Evolutionary conservation across 805 yeast genomes (phyloP).

Genomic region (Saturnispora silvae): DNA sequence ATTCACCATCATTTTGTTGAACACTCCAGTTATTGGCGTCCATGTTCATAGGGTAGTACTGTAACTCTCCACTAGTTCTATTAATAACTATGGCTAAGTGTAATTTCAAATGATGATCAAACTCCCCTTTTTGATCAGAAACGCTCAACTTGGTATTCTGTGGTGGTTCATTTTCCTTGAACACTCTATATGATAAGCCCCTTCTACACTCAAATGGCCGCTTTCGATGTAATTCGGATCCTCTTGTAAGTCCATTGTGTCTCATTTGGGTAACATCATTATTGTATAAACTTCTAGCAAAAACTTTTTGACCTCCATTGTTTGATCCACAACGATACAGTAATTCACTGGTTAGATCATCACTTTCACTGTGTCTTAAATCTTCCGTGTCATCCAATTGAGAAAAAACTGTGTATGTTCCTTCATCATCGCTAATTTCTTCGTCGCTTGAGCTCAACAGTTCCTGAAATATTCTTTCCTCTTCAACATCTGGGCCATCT

Average conservation of each 20-base stretch:
- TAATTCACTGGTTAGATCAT: conserved; percentile 12
- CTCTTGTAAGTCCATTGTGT: background rate
- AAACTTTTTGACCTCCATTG: conserved; percentile 21
- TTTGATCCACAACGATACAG: conserved; percentile 16
- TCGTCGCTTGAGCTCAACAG: too few relatives aligned
- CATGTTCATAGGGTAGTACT: conserved; percentile 25
- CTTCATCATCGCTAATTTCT: too few relatives aligned
- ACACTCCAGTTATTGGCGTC: conserved; percentile 27
- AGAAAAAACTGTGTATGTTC: background rate
- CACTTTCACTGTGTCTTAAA: too few relatives aligned
- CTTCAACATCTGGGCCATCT: too few relatives aligned
- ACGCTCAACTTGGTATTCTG: background rate
- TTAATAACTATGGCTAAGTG: conserved; percentile 22
- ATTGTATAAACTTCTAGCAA: conserved; percentile 21
- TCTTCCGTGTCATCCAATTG: background rate
- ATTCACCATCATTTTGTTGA: conserved; percentile 25
- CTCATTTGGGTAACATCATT: conserved; percentile 10
- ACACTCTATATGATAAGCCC: conserved; percentile 1
- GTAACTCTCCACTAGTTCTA: conserved; percentile 26
- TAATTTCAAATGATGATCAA: conserved; percentile 14
- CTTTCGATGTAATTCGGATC: background rate
- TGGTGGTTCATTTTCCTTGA: background rate
- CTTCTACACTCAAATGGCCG: conserved; percentile 1
- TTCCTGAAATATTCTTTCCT: too few relatives aligned
- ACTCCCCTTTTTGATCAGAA: conserved; percentile 1